Evolutionary conservation across 306 rosid genomes (phyloP), one percentile per base, ranked within the genome.

Genomic region (Potentilla sterilis): DNA sequence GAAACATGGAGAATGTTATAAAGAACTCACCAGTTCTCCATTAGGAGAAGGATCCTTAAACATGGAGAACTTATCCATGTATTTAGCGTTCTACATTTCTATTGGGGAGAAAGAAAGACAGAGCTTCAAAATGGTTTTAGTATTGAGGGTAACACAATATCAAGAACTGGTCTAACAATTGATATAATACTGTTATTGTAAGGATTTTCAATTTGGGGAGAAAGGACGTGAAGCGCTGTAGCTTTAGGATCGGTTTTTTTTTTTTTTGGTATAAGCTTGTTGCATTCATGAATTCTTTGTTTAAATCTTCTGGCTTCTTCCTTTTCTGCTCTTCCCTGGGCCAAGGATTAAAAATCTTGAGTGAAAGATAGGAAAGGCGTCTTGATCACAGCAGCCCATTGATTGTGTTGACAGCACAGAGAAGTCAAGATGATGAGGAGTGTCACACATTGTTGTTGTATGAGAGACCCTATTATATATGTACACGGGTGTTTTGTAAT

Each of bases 1-100:
- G 73, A 69, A 40, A n/a, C 65, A 40, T 40, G 49, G 37, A 72
- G 37, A 54, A 37, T 72, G 16, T 28, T 73, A 58, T 46, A 21
- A 28, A 32, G 67, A 62, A 34, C 18, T 14, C 38, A 24, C 63
- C 6, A 11, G 65, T 58, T 58, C 38, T 58, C 18, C 38, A 58
- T 58, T 34, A 4, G 37, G 37, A 11, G 37, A 24, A 12, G 2
- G 16, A 24, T n/a, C 32, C 4, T 12, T 34, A 46, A 41, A 52
- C 65, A 54, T 22, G 37, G 49, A 37, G 34, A 72, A 28, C 54
- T n/a, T 14, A 22, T 58, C 28, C 54, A 7, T 41, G 6, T 40
- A 72, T n/a, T 2, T 51, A 32, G 16, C 38, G 28, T 38, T 72
- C 40, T 37, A 5, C 37, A 19, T 0, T 69, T 46, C 12, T 52